These are phyloP conservation scores for Ophiostoma australiae DNA, from an alignment of 2,329 filamentous ascomycete species.

Conservation along the genomic window DNA sequence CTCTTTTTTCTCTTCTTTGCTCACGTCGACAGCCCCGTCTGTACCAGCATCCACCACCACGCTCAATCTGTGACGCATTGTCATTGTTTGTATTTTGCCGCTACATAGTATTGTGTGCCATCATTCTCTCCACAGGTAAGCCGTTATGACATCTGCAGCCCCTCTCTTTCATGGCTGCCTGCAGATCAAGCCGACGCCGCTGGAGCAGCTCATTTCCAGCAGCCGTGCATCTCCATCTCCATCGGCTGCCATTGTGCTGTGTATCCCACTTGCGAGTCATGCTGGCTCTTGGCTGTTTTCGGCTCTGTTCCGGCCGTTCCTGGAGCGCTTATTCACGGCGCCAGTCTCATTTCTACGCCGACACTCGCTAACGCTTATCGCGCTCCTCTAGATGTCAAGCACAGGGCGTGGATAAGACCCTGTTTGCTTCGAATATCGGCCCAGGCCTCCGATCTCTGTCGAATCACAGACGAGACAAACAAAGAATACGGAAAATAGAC, in stretches of 20 bases:
- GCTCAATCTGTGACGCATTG: not conserved
- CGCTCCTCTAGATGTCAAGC: not conserved
- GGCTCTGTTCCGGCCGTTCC: not conserved
- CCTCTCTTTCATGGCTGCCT: conserved; percentile 6
- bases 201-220: not conserved
- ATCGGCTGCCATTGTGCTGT: not conserved
- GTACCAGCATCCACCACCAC: not conserved
- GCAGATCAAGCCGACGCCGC: conserved; percentile 17
- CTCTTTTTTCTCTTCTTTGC: not conserved
- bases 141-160: not conserved
- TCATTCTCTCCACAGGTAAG: conserved; percentile 5
- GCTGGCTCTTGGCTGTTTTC: not conserved
- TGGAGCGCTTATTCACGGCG: not conserved
- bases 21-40: not conserved
- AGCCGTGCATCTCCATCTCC: not conserved
- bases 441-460: not conserved
- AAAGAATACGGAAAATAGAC: not conserved
- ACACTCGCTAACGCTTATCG: conserved; percentile 7
- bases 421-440: not conserved
- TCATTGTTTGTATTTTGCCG: not conserved
- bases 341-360: conserved; percentile 9
- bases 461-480: not conserved
- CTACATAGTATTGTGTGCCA: not conserved
- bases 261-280: not conserved
- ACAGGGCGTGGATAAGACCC: conserved; percentile 5